Percentiles rank a stretch among this genome's conserved stretches.
These are phyloP conservation scores for Lanmaoa rubissima DNA, from an alignment of 768 basidiomycete genomes.

Conservation along the genomic window DNA sequence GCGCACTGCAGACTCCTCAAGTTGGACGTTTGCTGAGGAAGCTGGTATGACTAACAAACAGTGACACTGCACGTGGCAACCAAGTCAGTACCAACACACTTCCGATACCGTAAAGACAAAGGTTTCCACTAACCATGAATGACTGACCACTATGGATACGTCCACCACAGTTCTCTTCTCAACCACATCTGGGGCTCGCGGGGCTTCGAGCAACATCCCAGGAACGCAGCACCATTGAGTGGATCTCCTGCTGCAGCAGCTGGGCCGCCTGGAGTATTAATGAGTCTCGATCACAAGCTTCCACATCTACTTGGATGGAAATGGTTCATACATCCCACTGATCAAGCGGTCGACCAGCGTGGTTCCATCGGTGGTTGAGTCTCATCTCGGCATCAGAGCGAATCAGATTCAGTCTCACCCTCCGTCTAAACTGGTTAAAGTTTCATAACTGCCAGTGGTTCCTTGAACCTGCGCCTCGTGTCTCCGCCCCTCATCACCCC, in stretches of 20 bases:
- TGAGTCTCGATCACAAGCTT: conserved; percentile 19
- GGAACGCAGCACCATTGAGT: conserved; percentile 4
- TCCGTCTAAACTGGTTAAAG: conserved; percentile 11
- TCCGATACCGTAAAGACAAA: neutral
- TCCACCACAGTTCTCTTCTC: neutral
- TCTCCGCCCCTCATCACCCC: conserved; percentile 20
- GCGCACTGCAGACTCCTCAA: neutral
- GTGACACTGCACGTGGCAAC: conserved; percentile 5
- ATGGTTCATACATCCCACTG: conserved; percentile 9
- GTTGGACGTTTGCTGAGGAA: neutral
- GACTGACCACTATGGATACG: neutral
- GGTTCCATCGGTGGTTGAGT: neutral
- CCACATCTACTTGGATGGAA: conserved; percentile 8
- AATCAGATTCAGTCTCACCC: conserved; percentile 12
- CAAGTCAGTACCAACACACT: too few relatives aligned
- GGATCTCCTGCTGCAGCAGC: conserved; percentile 3
- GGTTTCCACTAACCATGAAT: neutral
- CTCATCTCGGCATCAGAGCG: conserved; percentile 29
- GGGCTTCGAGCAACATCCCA: conserved; percentile 1
- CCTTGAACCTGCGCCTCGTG: conserved; percentile 12
- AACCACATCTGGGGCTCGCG: conserved; percentile 5
- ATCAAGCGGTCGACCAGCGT: neutral
- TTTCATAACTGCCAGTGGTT: conserved; percentile 20
- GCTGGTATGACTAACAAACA: conserved; percentile 12
- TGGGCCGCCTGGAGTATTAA: conserved; percentile 8